phyloP scores from a whole-genome alignment of 2,329 filamentous ascomycete genomes.

The Pyrenophora tritici-repentis region DNA sequence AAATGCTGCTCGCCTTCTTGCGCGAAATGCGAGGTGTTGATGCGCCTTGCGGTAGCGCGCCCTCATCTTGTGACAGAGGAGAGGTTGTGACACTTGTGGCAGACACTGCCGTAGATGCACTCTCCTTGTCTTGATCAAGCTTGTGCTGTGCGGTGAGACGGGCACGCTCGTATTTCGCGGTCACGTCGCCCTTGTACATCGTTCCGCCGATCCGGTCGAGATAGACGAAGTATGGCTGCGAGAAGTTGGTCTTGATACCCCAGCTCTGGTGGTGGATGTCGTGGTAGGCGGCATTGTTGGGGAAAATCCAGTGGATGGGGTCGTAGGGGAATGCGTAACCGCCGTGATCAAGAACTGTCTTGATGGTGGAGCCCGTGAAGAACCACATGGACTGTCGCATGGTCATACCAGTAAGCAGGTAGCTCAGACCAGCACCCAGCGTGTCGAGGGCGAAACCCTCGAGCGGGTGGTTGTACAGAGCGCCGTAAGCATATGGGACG shows the following conservation, averaged over 20 bases:
- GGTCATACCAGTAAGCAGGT: conserved; percentile 82
- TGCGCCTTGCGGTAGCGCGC: conserved; percentile 30
- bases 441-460: conserved; percentile 95
- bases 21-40: conserved; percentile 48
- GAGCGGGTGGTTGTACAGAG: conserved; percentile 93
- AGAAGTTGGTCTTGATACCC: conserved; percentile 97
- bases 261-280: conserved; percentile 99
- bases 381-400: conserved; percentile 85
- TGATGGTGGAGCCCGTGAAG: conserved; percentile 87
- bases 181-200: conserved; percentile 72
- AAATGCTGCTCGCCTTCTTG: conserved; percentile 49
- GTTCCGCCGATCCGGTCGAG: conserved; percentile 87
- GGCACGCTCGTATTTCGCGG: conserved; percentile 62
- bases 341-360: conserved; percentile 97
- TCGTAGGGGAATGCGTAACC: conserved; percentile 96
- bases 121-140: conserved; percentile 55
- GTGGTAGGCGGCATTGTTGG: conserved; percentile 95
- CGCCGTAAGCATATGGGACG: conserved; percentile 95
- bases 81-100: conserved; percentile 20
- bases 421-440: conserved; percentile 80
- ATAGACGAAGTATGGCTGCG: conserved; percentile 91
- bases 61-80: conserved; percentile 31
- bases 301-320: conserved; percentile 85
- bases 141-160: conserved; percentile 62
- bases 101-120: conserved; percentile 23